Conservation (phyloP, 805 yeast species). For the Candida silvicultrix region DNA sequence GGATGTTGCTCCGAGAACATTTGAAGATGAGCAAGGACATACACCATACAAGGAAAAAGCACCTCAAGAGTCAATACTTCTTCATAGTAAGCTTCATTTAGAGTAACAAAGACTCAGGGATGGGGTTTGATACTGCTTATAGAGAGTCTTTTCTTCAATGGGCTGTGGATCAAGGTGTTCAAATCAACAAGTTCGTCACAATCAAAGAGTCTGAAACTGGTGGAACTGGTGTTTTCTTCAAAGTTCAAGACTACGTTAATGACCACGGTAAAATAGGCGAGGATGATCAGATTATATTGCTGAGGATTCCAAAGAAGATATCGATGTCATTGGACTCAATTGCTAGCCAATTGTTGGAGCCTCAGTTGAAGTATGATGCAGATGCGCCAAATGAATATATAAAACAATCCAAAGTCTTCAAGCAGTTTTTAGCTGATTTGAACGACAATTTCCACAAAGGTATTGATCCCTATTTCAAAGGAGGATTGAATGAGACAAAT, state of each 20-base stretch:
- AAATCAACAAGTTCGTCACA: slow-evolving; percentile 6
- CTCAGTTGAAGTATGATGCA: slow-evolving; percentile 13
- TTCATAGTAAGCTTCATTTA: no score
- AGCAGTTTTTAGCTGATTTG: slow-evolving; percentile 16
- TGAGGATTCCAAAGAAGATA: slow-evolving; percentile 31
- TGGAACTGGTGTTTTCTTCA: slow-evolving; percentile 32
- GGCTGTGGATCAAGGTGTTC: slow-evolving; percentile 6
- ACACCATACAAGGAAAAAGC: no score
- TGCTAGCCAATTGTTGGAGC: slow-evolving; percentile 9
- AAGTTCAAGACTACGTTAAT: neutral
- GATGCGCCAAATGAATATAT: slow-evolving; percentile 4
- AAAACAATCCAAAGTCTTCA: slow-evolving; percentile 12
- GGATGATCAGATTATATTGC: slow-evolving; percentile 23
- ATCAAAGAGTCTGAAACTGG: slow-evolving; percentile 22
- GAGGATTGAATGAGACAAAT: slow-evolving; percentile 21
- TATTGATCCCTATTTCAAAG: slow-evolving; percentile 16
- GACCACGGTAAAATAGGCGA: slow-evolving; percentile 2
- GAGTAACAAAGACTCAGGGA: neutral
- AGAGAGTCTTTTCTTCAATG: slow-evolving; percentile 12
- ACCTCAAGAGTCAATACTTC: neutral
- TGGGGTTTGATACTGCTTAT: neutral
- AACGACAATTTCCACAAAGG: slow-evolving; percentile 11
- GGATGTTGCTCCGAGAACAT: neutral
- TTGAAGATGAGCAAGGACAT: neutral
- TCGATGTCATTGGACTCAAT: slow-evolving; percentile 28